Evolutionary conservation across 2,329 filamentous ascomycete species (phyloP).

Genomic region (Fusarium acutatum): DNA sequence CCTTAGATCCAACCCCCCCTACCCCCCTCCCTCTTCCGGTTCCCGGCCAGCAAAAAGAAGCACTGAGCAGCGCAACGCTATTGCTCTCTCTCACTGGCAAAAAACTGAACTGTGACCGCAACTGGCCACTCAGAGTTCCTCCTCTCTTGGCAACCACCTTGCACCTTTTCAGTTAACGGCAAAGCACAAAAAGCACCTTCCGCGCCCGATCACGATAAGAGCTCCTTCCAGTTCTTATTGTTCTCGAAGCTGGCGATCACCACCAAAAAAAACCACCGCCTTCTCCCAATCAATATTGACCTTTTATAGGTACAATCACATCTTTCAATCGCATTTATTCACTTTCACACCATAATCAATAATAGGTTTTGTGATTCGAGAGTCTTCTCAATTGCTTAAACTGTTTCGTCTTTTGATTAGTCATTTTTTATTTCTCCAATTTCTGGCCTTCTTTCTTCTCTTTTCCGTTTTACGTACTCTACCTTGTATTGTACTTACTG

Average conservation of each 20-base stretch:
- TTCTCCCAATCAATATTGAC: background rate
- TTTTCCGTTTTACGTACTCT: slow-evolving; percentile 3
- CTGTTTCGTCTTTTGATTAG: slow-evolving; percentile 20
- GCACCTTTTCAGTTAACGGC: slow-evolving; percentile 22
- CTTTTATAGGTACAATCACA: background rate
- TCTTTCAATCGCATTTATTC: slow-evolving; percentile 1
- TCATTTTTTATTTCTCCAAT: slow-evolving; percentile 12
- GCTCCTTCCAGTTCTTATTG: slow-evolving; percentile 27
- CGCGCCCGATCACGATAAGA: slow-evolving; percentile 35
- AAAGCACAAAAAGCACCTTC: slow-evolving; percentile 34
- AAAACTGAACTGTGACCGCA: background rate
- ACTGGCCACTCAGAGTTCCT: slow-evolving; percentile 18
- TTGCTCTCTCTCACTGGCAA: background rate
- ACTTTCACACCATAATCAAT: slow-evolving; percentile 25
- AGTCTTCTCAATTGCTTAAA: slow-evolving; percentile 1
- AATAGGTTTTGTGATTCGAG: slow-evolving; percentile 28
- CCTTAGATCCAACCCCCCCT: no score
- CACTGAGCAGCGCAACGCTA: background rate
- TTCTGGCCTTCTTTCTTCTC: background rate
- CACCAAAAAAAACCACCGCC: slow-evolving; percentile 9
- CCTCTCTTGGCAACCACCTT: slow-evolving; percentile 31
- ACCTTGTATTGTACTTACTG: background rate
- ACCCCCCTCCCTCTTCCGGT: no score
- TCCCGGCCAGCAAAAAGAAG: slow-evolving; percentile 26
- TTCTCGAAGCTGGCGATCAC: slow-evolving; percentile 30